These are phyloP conservation scores for Zanthoxylum bungeanum DNA, from an alignment of 345 rosid genomes.

Conservation along the genomic window DNA sequence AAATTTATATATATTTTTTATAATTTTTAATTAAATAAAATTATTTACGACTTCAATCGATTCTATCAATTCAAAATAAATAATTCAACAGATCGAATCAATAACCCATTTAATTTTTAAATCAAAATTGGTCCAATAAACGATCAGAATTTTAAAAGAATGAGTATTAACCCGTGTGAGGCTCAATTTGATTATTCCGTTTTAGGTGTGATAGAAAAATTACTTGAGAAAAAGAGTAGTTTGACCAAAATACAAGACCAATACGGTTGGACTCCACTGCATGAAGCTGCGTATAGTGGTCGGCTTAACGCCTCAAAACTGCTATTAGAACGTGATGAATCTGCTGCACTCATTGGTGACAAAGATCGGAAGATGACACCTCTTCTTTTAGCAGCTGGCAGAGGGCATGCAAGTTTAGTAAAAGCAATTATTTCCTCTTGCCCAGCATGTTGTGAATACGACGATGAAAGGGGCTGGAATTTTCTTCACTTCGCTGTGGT, in stretches of 20 bases:
- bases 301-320: fast-evolving
- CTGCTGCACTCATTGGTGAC: not conserved
- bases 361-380: not conserved
- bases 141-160: too few relatives aligned
- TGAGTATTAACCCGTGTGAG: too few relatives aligned
- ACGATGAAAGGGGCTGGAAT: not conserved
- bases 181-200: too few relatives aligned
- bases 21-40: too few relatives aligned
- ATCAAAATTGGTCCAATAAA: too few relatives aligned
- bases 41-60: too few relatives aligned
- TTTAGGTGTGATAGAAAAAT: too few relatives aligned
- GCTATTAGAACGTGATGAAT: not conserved
- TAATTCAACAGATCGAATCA: too few relatives aligned
- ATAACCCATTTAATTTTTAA: too few relatives aligned
- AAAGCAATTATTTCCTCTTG: not conserved
- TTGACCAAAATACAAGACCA: not conserved
- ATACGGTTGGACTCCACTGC: not conserved
- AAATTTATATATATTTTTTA: too few relatives aligned
- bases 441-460: not conserved
- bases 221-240: not conserved
- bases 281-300: not conserved
- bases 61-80: too few relatives aligned
- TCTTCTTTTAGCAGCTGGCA: not conserved
- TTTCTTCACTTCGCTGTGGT: not conserved
- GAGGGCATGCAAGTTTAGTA: not conserved